Conservation (phyloP, 2,329 filamentous ascomycete genomes). For the Arthrobotrys sinensis region DNA sequence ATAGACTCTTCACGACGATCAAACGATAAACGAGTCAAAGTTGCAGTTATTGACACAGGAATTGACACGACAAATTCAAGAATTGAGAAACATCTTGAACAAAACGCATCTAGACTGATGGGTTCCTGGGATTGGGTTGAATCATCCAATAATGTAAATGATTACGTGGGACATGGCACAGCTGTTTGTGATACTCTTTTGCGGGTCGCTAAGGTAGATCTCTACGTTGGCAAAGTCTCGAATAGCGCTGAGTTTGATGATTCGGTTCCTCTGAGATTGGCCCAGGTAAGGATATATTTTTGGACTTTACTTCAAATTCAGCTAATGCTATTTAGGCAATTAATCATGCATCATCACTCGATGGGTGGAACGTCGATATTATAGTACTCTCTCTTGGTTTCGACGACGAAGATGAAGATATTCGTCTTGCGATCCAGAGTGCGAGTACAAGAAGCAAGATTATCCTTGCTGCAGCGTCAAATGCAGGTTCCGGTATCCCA, state of each 20-base stretch:
- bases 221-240: constrained; percentile 24
- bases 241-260: background rate
- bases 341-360: background rate
- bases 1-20: background rate
- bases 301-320: no score
- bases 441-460: constrained; percentile 6
- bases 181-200: constrained; percentile 9
- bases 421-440: background rate
- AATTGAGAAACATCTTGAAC: background rate
- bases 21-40: background rate
- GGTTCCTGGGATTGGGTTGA: background rate
- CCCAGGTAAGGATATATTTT: constrained; percentile 9
- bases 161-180: constrained; percentile 12
- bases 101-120: constrained; percentile 3
- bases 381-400: constrained; percentile 8
- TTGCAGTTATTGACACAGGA: constrained; percentile 20
- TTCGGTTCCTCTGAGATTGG: background rate
- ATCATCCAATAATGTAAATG: background rate
- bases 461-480: constrained; percentile 12
- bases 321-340: constrained; percentile 16
- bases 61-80: background rate
- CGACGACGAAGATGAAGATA: constrained; percentile 5
- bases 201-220: constrained; percentile 13
- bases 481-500: constrained; percentile 12
- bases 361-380: constrained; percentile 25